Evolutionary conservation across 2,329 filamentous ascomycete species (phyloP).

Genomic region (Coniella lustricola): DNA sequence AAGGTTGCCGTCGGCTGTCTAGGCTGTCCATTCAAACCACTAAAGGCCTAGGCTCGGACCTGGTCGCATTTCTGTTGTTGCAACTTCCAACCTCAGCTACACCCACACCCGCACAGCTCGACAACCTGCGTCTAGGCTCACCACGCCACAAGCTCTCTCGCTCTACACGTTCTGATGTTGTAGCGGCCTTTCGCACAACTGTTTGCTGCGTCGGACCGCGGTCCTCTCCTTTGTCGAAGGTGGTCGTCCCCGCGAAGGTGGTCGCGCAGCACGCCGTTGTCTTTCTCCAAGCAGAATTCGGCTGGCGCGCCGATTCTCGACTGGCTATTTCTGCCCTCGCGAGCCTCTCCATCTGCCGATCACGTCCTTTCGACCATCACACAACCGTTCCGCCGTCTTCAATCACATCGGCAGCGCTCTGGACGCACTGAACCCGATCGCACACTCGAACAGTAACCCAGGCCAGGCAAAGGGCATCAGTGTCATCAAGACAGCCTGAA

Average conservation of each 20-base stretch:
- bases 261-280: background rate
- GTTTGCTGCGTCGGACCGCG: background rate
- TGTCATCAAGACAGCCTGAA: background rate
- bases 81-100: background rate
- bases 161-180: too few species aligned
- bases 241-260: background rate
- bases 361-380: too few species aligned
- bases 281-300: background rate
- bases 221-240: slow-evolving; percentile 1
- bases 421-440: too few species aligned
- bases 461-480: too few species aligned
- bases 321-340: background rate
- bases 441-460: too few species aligned
- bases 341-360: background rate
- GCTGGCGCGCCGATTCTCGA: slow-evolving; percentile 5
- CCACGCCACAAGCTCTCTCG: background rate
- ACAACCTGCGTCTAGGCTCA: background rate
- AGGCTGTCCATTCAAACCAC: too few species aligned
- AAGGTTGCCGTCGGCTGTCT: slow-evolving; percentile 1
- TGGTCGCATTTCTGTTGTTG: background rate
- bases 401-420: too few species aligned
- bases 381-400: too few species aligned
- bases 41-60: background rate
- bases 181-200: background rate
- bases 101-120: background rate